These are phyloP conservation scores for Pythium monospermum DNA, from an alignment of 352 stramenopile species.

Conservation along the genomic window DNA sequence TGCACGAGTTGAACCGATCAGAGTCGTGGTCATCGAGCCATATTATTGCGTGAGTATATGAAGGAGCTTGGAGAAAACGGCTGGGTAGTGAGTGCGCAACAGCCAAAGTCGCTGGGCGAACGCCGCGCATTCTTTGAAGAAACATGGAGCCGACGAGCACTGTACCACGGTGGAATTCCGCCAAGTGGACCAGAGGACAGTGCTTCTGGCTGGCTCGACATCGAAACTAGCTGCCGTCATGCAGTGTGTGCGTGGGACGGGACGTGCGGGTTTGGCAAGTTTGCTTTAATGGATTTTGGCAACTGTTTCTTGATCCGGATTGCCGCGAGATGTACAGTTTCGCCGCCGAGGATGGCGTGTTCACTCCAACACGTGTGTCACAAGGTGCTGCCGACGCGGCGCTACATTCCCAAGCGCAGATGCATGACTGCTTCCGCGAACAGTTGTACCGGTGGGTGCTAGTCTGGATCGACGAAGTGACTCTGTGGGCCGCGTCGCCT, in stretches of 20 bases:
- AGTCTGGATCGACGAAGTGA: conserved; percentile 7
- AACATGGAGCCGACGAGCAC: conserved; percentile 11
- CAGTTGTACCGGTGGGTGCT: not conserved
- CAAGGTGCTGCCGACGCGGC: conserved; percentile 6
- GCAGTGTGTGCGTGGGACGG: not conserved
- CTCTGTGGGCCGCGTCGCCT: not conserved
- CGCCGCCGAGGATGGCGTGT: conserved; percentile 10
- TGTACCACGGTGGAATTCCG: conserved; percentile 18
- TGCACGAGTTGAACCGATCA: conserved; percentile 1
- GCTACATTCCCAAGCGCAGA: conserved; percentile 1
- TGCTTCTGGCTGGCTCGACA: conserved; percentile 16
- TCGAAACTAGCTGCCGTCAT: conserved; percentile 13
- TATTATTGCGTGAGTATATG: conserved; percentile 15
- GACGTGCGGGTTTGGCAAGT: conserved; percentile 15
- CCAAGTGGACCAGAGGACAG: conserved; percentile 5
- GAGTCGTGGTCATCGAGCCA: not conserved
- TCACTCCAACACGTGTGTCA: conserved; percentile 2
- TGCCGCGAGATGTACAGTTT: conserved; percentile 16
- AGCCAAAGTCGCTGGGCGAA: conserved; percentile 13
- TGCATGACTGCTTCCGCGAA: not conserved
- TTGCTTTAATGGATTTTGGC: conserved; percentile 21
- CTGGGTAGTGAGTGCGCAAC: conserved; percentile 11
- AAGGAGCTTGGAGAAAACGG: conserved; percentile 14
- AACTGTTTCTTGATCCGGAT: conserved; percentile 4
- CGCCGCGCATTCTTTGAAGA: conserved; percentile 10